Evolutionary conservation across 768 basidiomycete genomes (phyloP).

Genomic region (Pholiota molesta): DNA sequence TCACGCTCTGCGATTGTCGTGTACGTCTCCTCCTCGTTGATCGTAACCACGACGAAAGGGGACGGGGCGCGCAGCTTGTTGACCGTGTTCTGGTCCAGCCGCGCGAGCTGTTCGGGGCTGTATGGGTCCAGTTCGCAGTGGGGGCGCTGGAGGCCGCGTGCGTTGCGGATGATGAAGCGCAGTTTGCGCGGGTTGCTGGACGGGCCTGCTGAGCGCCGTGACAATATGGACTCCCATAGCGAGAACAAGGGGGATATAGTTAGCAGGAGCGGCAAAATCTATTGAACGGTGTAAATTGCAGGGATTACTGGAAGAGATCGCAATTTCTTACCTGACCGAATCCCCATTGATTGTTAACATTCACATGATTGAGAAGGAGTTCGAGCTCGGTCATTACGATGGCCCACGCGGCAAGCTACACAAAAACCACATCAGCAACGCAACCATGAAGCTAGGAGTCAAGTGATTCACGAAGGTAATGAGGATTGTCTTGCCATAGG

Average conservation of each 20-base stretch:
- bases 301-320: background rate
- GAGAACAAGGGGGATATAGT: conserved; percentile 28
- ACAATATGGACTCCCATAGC: conserved; percentile 22
- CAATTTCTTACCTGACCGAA: conserved; percentile 25
- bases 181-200: conserved; percentile 18
- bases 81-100: conserved; percentile 13
- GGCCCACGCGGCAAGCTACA: conserved; percentile 26
- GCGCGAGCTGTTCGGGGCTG: conserved; percentile 12
- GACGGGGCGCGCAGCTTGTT: conserved; percentile 19
- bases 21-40: conserved; percentile 26
- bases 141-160: conserved; percentile 22
- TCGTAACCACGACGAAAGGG: conserved; percentile 24
- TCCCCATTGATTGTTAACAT: conserved; percentile 25
- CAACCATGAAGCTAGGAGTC: background rate
- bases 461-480: conserved; percentile 17
- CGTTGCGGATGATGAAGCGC: conserved; percentile 22
- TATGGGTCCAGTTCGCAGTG: conserved; percentile 23
- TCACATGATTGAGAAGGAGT: conserved; percentile 19
- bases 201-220: conserved; percentile 22
- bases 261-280: conserved; percentile 28
- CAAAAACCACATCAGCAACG: background rate
- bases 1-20: conserved; percentile 19
- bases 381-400: conserved; percentile 29
- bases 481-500: conserved; percentile 25
- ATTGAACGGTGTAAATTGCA: background rate